These are phyloP conservation scores for Nicotiana paniculata DNA, from an alignment of 257 asterid species.

Conservation along the genomic window DNA sequence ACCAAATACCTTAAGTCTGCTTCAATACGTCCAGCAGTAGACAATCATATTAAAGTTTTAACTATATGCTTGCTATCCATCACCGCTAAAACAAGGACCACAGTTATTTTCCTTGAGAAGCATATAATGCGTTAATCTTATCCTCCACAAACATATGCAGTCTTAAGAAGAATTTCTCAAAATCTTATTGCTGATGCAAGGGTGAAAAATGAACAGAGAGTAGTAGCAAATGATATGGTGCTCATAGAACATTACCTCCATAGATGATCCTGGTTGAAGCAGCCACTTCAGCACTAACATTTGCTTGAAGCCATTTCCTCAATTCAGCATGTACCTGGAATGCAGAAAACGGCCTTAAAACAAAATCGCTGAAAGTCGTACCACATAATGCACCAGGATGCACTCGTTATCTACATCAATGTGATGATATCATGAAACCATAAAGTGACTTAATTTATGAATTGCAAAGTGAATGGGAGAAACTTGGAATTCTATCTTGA, in stretches of 20 bases:
- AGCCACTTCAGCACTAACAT: constrained; percentile 67
- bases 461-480: not conserved
- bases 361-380: not conserved
- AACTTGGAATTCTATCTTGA: not conserved
- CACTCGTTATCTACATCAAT: not conserved
- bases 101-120: not conserved
- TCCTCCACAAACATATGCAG: not conserved
- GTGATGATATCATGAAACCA: not conserved
- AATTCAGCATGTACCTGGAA: constrained; percentile 74
- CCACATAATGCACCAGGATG: not conserved
- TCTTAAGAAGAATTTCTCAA: not conserved
- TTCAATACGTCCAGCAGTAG: not conserved
- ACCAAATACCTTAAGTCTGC: not conserved
- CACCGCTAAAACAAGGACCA: not conserved
- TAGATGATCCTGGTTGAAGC: constrained; percentile 87
- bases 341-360: not conserved
- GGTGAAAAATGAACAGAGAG: not conserved
- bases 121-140: not conserved
- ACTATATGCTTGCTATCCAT: not conserved
- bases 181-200: not conserved
- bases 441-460: not conserved
- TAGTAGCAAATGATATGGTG: not conserved
- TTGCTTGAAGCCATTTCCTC: constrained; percentile 90
- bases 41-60: not conserved
- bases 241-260: constrained; percentile 52